These are phyloP conservation scores for Bryum argenteum DNA, from an alignment of 225 moss, liverwort and hornwort genomes.

Conservation along the genomic window DNA sequence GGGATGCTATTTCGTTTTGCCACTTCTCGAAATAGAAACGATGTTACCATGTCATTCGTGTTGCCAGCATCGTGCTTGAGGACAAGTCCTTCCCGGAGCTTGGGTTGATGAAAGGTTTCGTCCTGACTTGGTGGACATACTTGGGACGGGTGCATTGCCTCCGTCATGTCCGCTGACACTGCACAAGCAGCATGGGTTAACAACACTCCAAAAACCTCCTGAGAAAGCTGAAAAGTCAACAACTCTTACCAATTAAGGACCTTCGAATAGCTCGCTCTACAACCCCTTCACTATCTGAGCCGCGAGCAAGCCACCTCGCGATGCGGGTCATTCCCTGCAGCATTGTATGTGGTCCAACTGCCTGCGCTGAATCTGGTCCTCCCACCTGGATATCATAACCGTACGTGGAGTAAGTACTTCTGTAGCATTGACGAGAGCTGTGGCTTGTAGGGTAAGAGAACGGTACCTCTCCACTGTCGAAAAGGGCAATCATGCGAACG, in stretches of 20 bases:
- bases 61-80: slow-evolving; percentile 76
- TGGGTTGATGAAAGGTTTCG: slow-evolving; percentile 75
- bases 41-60: slow-evolving; percentile 70
- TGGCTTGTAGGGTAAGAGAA: not conserved
- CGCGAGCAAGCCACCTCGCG: slow-evolving; percentile 67
- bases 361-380: slow-evolving; percentile 72
- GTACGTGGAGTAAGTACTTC: slow-evolving; percentile 13
- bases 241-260: slow-evolving; percentile 70
- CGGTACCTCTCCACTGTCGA: slow-evolving; percentile 80
- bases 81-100: slow-evolving; percentile 77
- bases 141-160: slow-evolving; percentile 82
- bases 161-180: slow-evolving; percentile 88
- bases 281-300: slow-evolving; percentile 71
- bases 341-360: slow-evolving; percentile 71
- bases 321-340: slow-evolving; percentile 83
- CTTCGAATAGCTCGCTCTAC: slow-evolving; percentile 79
- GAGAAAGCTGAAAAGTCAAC: not conserved
- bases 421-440: slow-evolving; percentile 9
- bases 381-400: slow-evolving; percentile 49
- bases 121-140: slow-evolving; percentile 59
- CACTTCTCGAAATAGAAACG: slow-evolving; percentile 80
- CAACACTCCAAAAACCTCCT: not conserved
- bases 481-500: slow-evolving; percentile 78
- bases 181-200: slow-evolving; percentile 29
- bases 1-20: slow-evolving; percentile 72